Conservation (phyloP, 495 filamentous ascomycete genomes). For the Penicillium atrosanguineum region DNA sequence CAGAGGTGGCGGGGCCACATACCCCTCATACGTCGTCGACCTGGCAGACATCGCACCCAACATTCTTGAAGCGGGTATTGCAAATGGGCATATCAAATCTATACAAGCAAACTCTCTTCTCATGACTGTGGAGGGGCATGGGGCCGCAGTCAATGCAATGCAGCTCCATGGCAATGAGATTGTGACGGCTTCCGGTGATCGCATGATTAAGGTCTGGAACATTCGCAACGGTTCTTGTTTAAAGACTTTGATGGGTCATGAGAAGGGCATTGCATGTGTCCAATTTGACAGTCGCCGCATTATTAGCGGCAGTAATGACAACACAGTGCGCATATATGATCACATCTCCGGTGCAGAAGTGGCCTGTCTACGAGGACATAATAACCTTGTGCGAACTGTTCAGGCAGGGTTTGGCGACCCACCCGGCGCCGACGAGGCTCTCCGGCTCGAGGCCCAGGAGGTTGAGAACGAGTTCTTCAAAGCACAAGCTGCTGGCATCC, state of each 20-base stretch:
- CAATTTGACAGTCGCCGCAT: constrained; percentile 97
- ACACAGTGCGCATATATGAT: constrained; percentile 93
- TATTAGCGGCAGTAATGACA: constrained; percentile 92
- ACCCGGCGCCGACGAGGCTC: constrained; percentile 71
- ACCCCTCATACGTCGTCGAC: constrained; percentile 56
- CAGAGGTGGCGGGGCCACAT: constrained; percentile 35
- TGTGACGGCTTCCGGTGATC: constrained; percentile 91
- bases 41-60: constrained; percentile 47
- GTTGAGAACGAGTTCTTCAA: constrained; percentile 69
- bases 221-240: constrained; percentile 72
- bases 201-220: constrained; percentile 90
- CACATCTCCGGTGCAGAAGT: constrained; percentile 79
- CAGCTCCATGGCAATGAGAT: constrained; percentile 84
- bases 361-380: constrained; percentile 77
- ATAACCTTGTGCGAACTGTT: constrained; percentile 84
- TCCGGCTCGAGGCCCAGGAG: constrained; percentile 67
- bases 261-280: constrained; percentile 95
- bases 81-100: constrained; percentile 35
- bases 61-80: constrained; percentile 39
- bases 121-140: constrained; percentile 75
- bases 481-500: constrained; percentile 60
- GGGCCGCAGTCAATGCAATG: constrained; percentile 93
- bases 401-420: constrained; percentile 90
- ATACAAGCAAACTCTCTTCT: constrained; percentile 68
- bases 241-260: constrained; percentile 78